Evolutionary conservation across 164 flowering plant genomes (phyloP), one percentile per base, ranked within the genome.

Genomic region (Vitis cinerea): DNA sequence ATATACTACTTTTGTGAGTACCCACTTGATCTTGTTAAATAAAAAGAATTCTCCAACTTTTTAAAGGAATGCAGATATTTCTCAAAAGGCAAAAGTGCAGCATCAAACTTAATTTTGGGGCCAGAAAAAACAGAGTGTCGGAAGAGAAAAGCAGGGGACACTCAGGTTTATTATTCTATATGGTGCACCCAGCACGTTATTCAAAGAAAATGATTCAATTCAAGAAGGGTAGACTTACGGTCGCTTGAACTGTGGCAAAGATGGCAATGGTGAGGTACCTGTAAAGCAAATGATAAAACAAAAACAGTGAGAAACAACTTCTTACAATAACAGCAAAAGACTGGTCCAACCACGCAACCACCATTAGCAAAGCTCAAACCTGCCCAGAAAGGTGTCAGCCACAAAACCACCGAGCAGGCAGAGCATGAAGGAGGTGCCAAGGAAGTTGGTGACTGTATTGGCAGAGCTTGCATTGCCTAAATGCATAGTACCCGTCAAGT

Each of bases 361-460:
- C 8, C 44, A 37, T 37, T 37, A 52, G 53, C 19, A n/a, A 66
- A 49, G 16, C n/a, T 1, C 68, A 0, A 30, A 83, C 87, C 95
- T 75, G 76, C 99, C 99, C 5, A 95, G 86, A 55, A 83, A 95
- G 8, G 99, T 87, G 74, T 95, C 99, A 12, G 98, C 98, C 14
- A 95, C 51, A 69, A 95, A 93, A 50, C 98, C 99, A 10, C 98
- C 98, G 23, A 95, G 82, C 70, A 95, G 69, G 65, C 92, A 90
- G 19, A 95, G 89, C 92, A 95, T 86, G 87, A 91, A 93, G 37
- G 97, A 91, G 50, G 98, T 90, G 10, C 98, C 99, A 8, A 95
- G 75, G 77, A 95, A 95, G 77, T 95, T 90, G 47, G 99, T 95
- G 67, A 90, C 97, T 1, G 84, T 82, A 74, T 90, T 95, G 54